Conservation (phyloP, 139 green algal genomes). For the Tetradesmus obliquus region DNA sequence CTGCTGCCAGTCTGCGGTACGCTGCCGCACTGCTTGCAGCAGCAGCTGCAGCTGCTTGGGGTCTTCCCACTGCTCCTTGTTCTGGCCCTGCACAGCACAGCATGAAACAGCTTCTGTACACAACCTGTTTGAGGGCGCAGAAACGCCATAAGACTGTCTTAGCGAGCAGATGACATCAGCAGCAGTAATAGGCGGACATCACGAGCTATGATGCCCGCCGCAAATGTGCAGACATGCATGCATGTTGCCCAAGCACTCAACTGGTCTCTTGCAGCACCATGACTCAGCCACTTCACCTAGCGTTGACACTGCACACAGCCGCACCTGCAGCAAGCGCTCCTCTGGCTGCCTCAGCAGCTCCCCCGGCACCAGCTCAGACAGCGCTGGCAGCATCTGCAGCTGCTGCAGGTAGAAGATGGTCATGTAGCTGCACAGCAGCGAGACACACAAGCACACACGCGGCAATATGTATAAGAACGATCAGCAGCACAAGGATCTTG, state of each 20-base stretch:
- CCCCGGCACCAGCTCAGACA: conserved; percentile 8
- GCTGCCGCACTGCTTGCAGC: neutral
- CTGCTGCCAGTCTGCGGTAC: neutral
- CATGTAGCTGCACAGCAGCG: neutral
- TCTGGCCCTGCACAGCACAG: neutral
- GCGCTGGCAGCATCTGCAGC: conserved; percentile 22
- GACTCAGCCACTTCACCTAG: neutral
- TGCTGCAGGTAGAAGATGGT: conserved; percentile 47
- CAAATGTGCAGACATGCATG: too few species aligned
- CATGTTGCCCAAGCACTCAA: too few species aligned
- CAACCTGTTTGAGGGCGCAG: too few species aligned
- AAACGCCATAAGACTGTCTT: too few species aligned
- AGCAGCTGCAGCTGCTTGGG: neutral
- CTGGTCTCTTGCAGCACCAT: neutral
- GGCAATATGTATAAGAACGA: too few species aligned
- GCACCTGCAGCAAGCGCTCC: neutral
- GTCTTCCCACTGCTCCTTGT: conserved; percentile 1
- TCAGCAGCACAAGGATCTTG: too few species aligned
- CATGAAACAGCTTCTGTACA: too few species aligned
- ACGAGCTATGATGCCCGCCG: too few species aligned
- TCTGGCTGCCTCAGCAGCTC: conserved; percentile 2
- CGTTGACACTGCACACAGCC: neutral
- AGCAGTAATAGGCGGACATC: too few species aligned
- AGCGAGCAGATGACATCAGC: too few species aligned
- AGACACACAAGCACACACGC: too few species aligned